Percentiles rank a stretch among this genome's conserved stretches.
These are phyloP conservation scores for Yarrowia sp. DNA, from an alignment of 805 yeast species.

Conservation along the genomic window DNA sequence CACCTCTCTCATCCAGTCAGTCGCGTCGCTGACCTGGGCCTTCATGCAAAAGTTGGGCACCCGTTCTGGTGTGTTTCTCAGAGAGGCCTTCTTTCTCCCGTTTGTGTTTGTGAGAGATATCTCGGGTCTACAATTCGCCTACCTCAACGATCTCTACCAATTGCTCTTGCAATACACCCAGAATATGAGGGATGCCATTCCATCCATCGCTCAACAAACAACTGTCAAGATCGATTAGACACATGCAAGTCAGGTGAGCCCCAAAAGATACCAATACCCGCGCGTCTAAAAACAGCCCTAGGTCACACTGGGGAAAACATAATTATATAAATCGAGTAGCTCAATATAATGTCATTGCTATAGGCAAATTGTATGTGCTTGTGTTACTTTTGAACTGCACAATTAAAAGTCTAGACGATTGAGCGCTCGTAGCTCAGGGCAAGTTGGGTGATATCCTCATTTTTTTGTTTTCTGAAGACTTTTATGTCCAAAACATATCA, in stretches of 20 bases:
- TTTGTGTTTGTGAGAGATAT: slow-evolving; percentile 3
- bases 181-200: background rate
- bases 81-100: slow-evolving; percentile 11
- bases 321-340: background rate
- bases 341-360: background rate
- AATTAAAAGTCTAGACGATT: too few species aligned
- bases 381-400: too few species aligned
- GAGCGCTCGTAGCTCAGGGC: too few species aligned
- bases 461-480: too few species aligned
- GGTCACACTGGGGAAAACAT: too few species aligned
- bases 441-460: too few species aligned
- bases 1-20: background rate
- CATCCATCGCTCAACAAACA: background rate
- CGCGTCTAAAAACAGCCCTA: too few species aligned
- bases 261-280: too few species aligned
- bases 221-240: background rate
- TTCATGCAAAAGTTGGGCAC: background rate
- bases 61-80: background rate
- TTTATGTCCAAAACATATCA: too few species aligned
- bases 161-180: background rate
- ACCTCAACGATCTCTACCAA: background rate
- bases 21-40: slow-evolving; percentile 2
- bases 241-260: too few species aligned
- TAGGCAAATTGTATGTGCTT: too few species aligned
- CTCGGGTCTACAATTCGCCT: background rate